Conservation (phyloP, 495 filamentous ascomycete species). For the Aspergillus conjunctus region DNA sequence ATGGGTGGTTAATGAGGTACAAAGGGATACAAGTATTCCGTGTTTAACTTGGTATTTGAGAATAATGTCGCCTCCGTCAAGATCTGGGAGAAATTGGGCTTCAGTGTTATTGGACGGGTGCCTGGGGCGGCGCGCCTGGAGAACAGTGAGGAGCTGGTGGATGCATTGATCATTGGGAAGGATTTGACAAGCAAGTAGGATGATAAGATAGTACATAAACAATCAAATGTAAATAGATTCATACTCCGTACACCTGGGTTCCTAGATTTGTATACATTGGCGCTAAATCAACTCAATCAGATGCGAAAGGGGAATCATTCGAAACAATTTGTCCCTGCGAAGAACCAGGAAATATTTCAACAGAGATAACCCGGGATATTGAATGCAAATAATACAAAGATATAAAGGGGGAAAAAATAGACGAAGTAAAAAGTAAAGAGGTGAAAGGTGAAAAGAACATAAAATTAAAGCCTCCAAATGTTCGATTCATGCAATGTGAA, state of each 20-base stretch:
- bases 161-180: slow-evolving; percentile 51
- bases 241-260: slow-evolving; percentile 19
- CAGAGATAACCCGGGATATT: slow-evolving; percentile 16
- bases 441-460: slow-evolving; percentile 7
- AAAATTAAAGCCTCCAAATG: no score
- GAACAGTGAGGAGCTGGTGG: slow-evolving; percentile 47
- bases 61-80: slow-evolving; percentile 91
- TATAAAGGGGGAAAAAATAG: slow-evolving; percentile 5
- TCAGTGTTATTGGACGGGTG: slow-evolving; percentile 90
- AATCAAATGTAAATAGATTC: slow-evolving; percentile 8
- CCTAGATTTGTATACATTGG: slow-evolving; percentile 15
- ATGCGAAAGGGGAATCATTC: slow-evolving; percentile 36
- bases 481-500: slow-evolving; percentile 6
- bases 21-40: slow-evolving; percentile 89
- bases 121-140: slow-evolving; percentile 43
- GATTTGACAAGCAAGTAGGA: slow-evolving; percentile 31
- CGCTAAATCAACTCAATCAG: slow-evolving; percentile 20
- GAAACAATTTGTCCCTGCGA: slow-evolving; percentile 25
- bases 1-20: not conserved
- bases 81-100: slow-evolving; percentile 96
- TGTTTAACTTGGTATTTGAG: slow-evolving; percentile 98
- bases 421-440: slow-evolving; percentile 18
- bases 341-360: slow-evolving; percentile 17
- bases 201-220: slow-evolving; percentile 15
- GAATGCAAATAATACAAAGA: slow-evolving; percentile 26